Percentiles rank a stretch among this genome's conserved stretches.
Conservation (phyloP, 1,284 basidiomycete species). For the Ustilago curta region DNA sequence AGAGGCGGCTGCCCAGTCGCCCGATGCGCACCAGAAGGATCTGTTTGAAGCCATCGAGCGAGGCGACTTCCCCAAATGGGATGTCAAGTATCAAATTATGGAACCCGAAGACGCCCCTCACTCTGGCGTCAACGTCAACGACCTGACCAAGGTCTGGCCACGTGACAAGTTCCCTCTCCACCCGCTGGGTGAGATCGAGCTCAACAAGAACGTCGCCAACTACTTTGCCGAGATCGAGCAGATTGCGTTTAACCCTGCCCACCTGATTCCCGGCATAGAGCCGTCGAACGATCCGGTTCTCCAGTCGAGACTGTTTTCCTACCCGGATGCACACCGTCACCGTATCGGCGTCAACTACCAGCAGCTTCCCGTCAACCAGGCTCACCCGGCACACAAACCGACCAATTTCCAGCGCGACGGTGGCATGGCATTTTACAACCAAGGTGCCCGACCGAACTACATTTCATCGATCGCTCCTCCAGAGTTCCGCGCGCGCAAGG, state of each 20-base stretch:
- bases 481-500: constrained; percentile 29
- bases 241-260: constrained; percentile 56
- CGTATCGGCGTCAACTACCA: constrained; percentile 70
- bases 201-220: constrained; percentile 60
- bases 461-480: constrained; percentile 50
- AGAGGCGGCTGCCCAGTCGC: constrained; percentile 41
- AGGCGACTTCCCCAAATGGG: constrained; percentile 65
- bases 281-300: constrained; percentile 63
- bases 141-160: constrained; percentile 58
- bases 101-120: constrained; percentile 38
- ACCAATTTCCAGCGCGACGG: constrained; percentile 60
- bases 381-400: constrained; percentile 26
- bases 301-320: constrained; percentile 64
- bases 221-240: constrained; percentile 65
- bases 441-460: constrained; percentile 55
- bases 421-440: constrained; percentile 55
- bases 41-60: constrained; percentile 62
- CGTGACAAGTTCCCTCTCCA: constrained; percentile 56
- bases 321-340: constrained; percentile 89
- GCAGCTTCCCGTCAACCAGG: constrained; percentile 57
- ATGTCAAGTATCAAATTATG: constrained; percentile 60
- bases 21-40: constrained; percentile 59
- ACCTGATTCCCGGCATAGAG: constrained; percentile 57
- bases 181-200: constrained; percentile 55
- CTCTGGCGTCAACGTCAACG: constrained; percentile 52